phyloP scores from a whole-genome alignment of 306 rosid species.

The Trichosanthes cucumerina region DNA sequence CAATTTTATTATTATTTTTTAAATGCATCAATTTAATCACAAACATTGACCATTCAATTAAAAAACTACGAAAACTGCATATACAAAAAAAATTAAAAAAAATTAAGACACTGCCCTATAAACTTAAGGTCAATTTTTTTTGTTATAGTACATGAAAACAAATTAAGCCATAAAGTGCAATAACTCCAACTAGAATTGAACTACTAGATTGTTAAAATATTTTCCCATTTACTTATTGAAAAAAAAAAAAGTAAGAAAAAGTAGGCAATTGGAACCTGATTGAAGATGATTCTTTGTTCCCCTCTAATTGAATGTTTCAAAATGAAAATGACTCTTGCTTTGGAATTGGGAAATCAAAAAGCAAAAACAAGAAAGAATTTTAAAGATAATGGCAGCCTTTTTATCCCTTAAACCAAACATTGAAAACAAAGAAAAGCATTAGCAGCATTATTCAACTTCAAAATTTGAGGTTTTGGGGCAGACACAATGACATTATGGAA shows the following conservation, averaged over 20 bases:
- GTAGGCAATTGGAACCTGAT: not conserved
- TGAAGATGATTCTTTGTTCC: not conserved
- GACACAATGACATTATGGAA: not conserved
- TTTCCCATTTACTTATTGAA: not conserved
- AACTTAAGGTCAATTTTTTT: too few relatives aligned
- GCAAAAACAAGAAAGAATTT: constrained; percentile 5
- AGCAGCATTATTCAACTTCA: not conserved
- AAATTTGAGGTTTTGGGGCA: not conserved
- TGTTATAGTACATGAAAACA: not conserved
- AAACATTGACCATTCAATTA: not conserved
- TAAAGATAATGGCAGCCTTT: constrained; percentile 9
- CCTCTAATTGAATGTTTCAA: not conserved
- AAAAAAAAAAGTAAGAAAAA: too few relatives aligned
- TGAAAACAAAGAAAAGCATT: not conserved
- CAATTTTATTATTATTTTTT: not conserved
- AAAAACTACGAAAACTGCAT: not conserved
- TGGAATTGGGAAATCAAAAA: not conserved
- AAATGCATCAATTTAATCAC: not conserved
- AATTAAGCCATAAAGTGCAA: not conserved
- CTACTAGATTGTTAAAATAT: not conserved
- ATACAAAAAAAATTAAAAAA: not conserved
- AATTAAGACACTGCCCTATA: not conserved
- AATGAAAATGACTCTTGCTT: not conserved
- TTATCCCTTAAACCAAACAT: not conserved
- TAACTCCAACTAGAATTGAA: too few relatives aligned